Evolutionary conservation across 805 yeast species (phyloP), one percentile per base, ranked within the genome.

Genomic region (Candida oleophila): DNA sequence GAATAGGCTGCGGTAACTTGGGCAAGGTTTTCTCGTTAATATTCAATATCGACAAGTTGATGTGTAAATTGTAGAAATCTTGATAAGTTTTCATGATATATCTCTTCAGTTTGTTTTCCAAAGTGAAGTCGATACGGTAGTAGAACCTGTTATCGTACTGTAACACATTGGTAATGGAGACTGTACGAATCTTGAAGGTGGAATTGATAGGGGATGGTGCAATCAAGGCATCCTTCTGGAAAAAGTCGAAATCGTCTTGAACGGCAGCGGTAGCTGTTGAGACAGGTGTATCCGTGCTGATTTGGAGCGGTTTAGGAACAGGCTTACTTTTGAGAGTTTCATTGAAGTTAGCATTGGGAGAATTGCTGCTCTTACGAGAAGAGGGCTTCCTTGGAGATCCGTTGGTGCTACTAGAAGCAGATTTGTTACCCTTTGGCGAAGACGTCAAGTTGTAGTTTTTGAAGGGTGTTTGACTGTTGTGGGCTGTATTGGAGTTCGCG

Each of bases 11-110:
- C 0, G 74, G 74, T 18, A 68, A 52, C 38, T 54, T 55, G 3
- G 72, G 71, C 22, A 68, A 53, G 12, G 39, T 36, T 32, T 43
- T 50, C 5, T 33, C 41, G 12, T 30, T 32, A 37, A 46, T 8
- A 43, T 34, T 35, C 45, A 39, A 48, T 39, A 2, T 42, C 33
- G 40, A 22, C 22, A 65, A 47, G 1, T 42, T 38, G 8, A 54
- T 33, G 46, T 69, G 73, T 37, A 72, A 54, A 25, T 64, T 51
- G 52, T 67, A 68, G 41, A 72, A 68, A 36, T 71, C 73, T 44
- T 68, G 67, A 50, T 71, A 69, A 34, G 54, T 50, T 47, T 68
- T 70, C 28, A 63, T 63, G 19, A 69, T 41, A 43, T 53, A 60
- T 3, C 64, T 18, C 2, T 38, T 47, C 28, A 55, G 56, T 21